Evolutionary conservation across 805 yeast genomes (phyloP).

Genomic region (Debaryomyces castellii): DNA sequence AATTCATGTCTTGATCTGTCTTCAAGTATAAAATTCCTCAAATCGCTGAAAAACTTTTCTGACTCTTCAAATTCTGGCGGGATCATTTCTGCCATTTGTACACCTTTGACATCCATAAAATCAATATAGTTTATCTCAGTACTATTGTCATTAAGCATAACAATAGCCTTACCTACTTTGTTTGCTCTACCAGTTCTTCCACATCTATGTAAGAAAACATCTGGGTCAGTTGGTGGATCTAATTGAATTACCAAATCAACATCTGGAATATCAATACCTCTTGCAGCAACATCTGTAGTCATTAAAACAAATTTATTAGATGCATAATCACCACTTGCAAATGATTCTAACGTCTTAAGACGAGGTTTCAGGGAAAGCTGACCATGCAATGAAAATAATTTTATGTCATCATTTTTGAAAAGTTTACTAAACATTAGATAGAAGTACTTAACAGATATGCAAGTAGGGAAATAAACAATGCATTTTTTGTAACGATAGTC

Average conservation of each 20-base stretch:
- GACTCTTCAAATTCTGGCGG: slow-evolving; percentile 24
- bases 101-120: slow-evolving; percentile 70
- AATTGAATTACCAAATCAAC: slow-evolving; percentile 92
- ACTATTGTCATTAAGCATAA: slow-evolving; percentile 66
- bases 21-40: slow-evolving; percentile 56
- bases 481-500: slow-evolving; percentile 68
- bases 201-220: slow-evolving; percentile 86
- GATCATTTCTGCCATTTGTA: slow-evolving; percentile 46
- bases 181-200: slow-evolving; percentile 97
- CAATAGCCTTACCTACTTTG: slow-evolving; percentile 73
- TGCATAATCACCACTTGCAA: slow-evolving; percentile 45
- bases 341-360: slow-evolving; percentile 64
- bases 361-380: slow-evolving; percentile 82
- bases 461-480: slow-evolving; percentile 91
- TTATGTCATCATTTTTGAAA: slow-evolving; percentile 27
- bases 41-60: slow-evolving; percentile 19
- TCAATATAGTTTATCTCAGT: slow-evolving; percentile 81
- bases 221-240: slow-evolving; percentile 94
- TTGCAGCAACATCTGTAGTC: slow-evolving; percentile 98
- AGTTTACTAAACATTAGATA: slow-evolving; percentile 53
- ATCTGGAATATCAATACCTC: slow-evolving; percentile 94
- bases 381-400: slow-evolving; percentile 82
- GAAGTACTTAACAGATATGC: slow-evolving; percentile 78
- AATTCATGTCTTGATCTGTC: slow-evolving; percentile 84
- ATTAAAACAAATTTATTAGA: slow-evolving; percentile 59